Base-by-base conservation (phyloP, 805 yeast genomes). In the Sugiyamaella americana region DNA sequence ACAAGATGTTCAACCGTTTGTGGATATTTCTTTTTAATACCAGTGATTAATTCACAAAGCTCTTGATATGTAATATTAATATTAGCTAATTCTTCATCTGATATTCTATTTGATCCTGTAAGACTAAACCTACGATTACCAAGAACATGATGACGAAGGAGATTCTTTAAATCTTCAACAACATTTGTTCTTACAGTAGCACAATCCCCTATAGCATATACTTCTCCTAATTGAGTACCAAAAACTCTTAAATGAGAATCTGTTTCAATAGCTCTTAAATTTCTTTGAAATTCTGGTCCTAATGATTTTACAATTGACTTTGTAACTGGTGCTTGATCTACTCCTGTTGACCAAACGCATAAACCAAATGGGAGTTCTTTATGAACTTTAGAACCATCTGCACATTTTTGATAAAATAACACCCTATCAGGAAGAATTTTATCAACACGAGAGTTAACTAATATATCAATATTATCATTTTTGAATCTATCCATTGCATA, bases 331-430 rank as follows among this genome's bases (percentile, higher is more conserved):
- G 78, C 74, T 55, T 78, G 81, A 4, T 84, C 78, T 35, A 82
- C 84, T 50, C 88, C 88, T 0, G 88, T 82, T 1, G 87, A 80
- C 88, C 88, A 82, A 40, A 82, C 60, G 59, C 87, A 80, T 32
- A 82, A 61, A 10, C 88, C 88, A 50, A 73, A 81, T 40, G 86
- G 82, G 43, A 82, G 62, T 49, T 74, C 73, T 59, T 73, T 76
- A 32, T 61, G 44, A 32, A 57, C 65, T 19, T 56, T 55, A 36
- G 59, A 55, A 36, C 66, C 67, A 23, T 58, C 51, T 36, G 51
- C 52, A 26, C 63, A 65, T 17, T 73, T 70, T 57, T 79, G 82
- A 39, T 74, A 71, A 62, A 80, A 82, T 11, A 80, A 57, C 3
- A 82, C 86, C 41, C 71, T 69, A 56, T 78, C 78, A 5, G 77